Conservation (phyloP, 2,329 filamentous ascomycete genomes). For the Pseudogymnoascus sp. region DNA sequence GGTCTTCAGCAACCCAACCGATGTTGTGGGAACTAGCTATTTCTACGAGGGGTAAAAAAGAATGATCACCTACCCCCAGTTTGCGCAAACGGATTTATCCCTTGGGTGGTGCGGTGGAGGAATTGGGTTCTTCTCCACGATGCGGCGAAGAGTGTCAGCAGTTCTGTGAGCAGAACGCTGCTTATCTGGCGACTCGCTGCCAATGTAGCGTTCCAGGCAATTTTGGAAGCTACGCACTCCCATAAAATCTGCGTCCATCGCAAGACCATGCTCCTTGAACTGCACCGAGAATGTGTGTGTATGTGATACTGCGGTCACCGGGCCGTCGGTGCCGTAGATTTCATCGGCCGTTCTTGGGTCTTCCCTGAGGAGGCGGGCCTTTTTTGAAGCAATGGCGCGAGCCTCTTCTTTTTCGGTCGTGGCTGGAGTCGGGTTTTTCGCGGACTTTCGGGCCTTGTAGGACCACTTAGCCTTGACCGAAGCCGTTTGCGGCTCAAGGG, state of each 20-base stretch:
- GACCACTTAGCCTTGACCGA: not conserved
- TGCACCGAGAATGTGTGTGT: not conserved
- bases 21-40: not conserved
- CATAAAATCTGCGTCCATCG: not conserved
- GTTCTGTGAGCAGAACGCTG: not conserved
- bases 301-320: not conserved
- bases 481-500: not conserved
- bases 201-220: not conserved
- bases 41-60: not conserved
- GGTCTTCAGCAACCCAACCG: not conserved
- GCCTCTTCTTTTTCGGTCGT: not conserved
- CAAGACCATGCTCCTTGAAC: not conserved
- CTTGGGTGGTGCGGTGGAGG: not conserved
- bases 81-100: not conserved
- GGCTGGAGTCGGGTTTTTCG: not conserved
- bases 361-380: not conserved
- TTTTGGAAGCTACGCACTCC: conserved; percentile 1
- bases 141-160: not conserved
- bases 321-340: not conserved
- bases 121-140: not conserved
- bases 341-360: not conserved
- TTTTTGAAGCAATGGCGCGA: not conserved
- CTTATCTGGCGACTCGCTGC: not conserved
- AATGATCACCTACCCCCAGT: not conserved
- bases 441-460: not conserved